Base-by-base conservation (phyloP, 768 basidiomycete genomes). In the Mycena haematopus region DNA sequence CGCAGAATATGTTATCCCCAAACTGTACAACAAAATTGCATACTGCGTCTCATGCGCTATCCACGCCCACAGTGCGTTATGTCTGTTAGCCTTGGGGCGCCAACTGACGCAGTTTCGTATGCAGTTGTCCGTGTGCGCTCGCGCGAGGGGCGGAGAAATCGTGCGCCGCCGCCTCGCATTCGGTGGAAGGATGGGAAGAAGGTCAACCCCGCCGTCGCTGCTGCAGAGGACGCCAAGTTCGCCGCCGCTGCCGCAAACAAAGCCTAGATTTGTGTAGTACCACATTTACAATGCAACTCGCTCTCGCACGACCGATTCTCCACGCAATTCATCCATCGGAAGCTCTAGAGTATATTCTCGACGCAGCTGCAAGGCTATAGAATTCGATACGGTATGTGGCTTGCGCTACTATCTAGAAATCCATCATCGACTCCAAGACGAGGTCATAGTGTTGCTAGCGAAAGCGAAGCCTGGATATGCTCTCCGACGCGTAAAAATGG, bases 41-140 rank as follows among this genome's bases (percentile, higher is more conserved):
- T 99, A 99, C 86, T 99, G 97, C 79, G 92, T 99, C 60, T 98
- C 96, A 54, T 99, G 97, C 76, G 97, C 97, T 40, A 98, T 99
- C 77, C 97, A 99, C 85, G 95, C 95, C 71, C 97, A 99, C 78
- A 92, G 95, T 95, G 68, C 67, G 92, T 77, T 40, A 27, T 5
- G 14, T 1, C 52, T 24, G 25, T 17, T 54, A 3, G 10, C 9
- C 4, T 19, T 42, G 14, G n/a, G n/a, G 22, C 52, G 9, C 21
- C 27, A 44, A 27, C 22, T 54, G 52, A 53, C 36, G 3, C 24
- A 24, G 17, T 40, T n/a, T 52, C 36, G n/a, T 21, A 50, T 50
- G n/a, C 69, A 97, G 96, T 99, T 68, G 97, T 99, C 68, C 96
- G 97, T 78, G 97, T 99, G 51, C 94, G 97, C 66, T 98, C 97